phyloP scores from a whole-genome alignment of 441 rosid species.

The Cnidoscolus chayamansa region DNA sequence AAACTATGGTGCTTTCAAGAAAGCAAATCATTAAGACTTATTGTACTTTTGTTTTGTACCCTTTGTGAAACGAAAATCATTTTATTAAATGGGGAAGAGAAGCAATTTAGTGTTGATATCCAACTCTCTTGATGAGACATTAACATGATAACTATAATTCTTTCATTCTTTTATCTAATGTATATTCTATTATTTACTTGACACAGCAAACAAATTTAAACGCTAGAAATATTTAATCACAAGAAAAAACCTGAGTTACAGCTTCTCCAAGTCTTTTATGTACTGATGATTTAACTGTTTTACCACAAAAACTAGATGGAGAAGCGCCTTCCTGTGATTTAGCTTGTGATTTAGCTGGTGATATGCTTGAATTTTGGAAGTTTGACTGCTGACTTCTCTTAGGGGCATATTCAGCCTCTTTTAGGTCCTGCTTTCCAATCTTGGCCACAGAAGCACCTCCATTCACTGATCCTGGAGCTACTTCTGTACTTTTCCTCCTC shows the following conservation, averaged over 20 bases:
- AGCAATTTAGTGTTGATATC: background rate
- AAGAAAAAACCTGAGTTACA: conserved; percentile 56
- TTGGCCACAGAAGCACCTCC: conserved; percentile 27
- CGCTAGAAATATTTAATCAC: conserved; percentile 4
- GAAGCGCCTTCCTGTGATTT: conserved; percentile 28
- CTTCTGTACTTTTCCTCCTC: conserved; percentile 35
- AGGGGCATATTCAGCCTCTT: conserved; percentile 24
- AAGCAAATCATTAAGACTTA: background rate
- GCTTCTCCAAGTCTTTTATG: conserved; percentile 52
- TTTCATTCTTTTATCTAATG: background rate
- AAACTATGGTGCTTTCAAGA: background rate
- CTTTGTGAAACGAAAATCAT: background rate
- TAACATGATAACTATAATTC: background rate
- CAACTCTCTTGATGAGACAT: background rate
- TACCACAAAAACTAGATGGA: conserved; percentile 34
- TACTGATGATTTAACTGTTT: conserved; percentile 38
- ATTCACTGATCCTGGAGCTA: conserved; percentile 29
- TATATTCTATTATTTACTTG: conserved; percentile 8
- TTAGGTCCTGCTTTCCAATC: conserved; percentile 22
- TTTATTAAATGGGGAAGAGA: background rate
- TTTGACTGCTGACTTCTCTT: conserved; percentile 28
- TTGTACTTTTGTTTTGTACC: too few relatives aligned
- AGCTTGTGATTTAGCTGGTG: conserved; percentile 26
- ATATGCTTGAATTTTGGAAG: conserved; percentile 23
- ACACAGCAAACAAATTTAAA: conserved; percentile 4